phyloP scores from a whole-genome alignment of 176 grass and related monocot genomes.

The Luzula sylvatica region DNA sequence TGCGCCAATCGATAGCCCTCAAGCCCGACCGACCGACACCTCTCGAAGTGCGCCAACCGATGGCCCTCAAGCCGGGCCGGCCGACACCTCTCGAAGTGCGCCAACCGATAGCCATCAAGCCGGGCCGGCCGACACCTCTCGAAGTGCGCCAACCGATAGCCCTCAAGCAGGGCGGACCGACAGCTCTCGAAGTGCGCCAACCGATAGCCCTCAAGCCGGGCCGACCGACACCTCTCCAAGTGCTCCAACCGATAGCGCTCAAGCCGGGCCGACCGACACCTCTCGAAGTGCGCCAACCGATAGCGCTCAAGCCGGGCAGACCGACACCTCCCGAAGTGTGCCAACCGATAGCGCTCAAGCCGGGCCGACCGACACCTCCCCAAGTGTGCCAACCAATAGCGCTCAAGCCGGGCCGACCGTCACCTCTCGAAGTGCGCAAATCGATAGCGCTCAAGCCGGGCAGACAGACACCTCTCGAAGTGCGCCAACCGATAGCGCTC shows the following conservation, averaged over 20 bases:
- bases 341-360: background rate
- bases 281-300: no score
- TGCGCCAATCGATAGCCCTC: background rate
- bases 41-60: background rate
- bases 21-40: background rate
- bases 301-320: background rate
- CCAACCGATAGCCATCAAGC: background rate
- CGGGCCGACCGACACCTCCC: background rate
- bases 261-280: background rate
- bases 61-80: background rate
- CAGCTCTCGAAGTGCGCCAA: no score
- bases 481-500: background rate
- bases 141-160: background rate
- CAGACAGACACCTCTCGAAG: background rate
- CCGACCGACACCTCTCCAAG: background rate
- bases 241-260: background rate
- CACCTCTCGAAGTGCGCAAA: background rate
- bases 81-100: no score
- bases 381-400: background rate
- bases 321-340: background rate
- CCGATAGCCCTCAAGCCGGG: background rate
- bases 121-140: background rate
- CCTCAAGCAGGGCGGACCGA: background rate
- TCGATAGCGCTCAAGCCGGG: background rate
- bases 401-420: background rate